Conservation (phyloP, 192 early-diverging fungal genomes). For the Coemansia sp. region DNA sequence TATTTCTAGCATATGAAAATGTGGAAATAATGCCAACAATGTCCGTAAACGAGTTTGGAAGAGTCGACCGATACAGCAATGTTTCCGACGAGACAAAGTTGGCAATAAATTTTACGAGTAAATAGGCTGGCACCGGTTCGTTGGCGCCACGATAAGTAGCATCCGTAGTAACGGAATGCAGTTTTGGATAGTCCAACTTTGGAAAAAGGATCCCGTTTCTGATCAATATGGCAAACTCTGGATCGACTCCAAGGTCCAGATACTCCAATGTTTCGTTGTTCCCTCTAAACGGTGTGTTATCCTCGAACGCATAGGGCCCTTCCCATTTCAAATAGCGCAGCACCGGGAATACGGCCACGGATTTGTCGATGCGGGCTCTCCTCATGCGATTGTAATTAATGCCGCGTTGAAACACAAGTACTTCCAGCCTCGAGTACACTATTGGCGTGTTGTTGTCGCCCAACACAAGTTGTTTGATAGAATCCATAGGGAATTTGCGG, state of each 20-base stretch:
- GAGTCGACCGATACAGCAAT: background rate
- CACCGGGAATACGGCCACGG: background rate
- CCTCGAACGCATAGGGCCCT: background rate
- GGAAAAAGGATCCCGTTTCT: background rate
- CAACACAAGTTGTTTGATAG: background rate
- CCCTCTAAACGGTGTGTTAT: background rate
- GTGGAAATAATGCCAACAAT: background rate
- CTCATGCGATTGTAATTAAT: background rate
- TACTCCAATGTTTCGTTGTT: slow-evolving; percentile 1
- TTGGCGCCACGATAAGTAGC: background rate
- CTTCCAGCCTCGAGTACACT: background rate
- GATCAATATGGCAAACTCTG: background rate
- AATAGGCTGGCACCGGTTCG: background rate
- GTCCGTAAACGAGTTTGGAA: background rate
- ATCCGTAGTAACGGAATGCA: background rate
- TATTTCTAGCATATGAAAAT: background rate
- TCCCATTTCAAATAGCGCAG: background rate
- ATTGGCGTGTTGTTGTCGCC: background rate
- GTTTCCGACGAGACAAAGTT: background rate
- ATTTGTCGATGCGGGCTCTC: background rate
- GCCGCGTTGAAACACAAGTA: background rate
- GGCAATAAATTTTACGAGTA: background rate
- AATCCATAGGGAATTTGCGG: background rate
- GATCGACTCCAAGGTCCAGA: background rate
- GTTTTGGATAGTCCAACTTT: background rate